Evolutionary conservation across 306 rosid species (phyloP), one percentile per base, ranked within the genome.

Genomic region (Sechiopsis laciniata): DNA sequence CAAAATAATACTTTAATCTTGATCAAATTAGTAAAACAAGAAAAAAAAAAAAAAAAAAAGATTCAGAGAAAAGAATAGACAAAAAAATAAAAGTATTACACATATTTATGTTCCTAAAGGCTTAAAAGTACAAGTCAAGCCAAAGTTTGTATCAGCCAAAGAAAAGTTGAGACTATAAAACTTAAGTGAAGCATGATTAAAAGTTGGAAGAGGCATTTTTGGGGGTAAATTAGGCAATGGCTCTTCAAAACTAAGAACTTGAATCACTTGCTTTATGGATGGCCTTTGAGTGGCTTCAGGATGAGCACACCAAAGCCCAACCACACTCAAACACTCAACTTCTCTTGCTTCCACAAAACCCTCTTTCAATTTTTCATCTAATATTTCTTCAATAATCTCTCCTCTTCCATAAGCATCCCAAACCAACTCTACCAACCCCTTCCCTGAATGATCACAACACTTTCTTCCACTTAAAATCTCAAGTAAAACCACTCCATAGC

Each of bases 321-420:
- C 71, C 71, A 64, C 26, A 5, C 71, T 64, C 71, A 64, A n/a
- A 10, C 29, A 16, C 71, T 64, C 71, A 9, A 17, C 71, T 40
- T 64, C 53, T 64, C 29, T 64, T 17, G 10, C 52, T 16, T 64
- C 71, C 48, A 62, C 22, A 17, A 64, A 40, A 0, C 26, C 71
- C 9, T 17, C 29, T 64, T 53, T 14, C 51, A 64, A 11, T 40
- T 64, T 40, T 17, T 17, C 48, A 64, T 64, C 71, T 51, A 64
- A 64, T n/a, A 60, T 60, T 26, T 26, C 53, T n/a, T 64, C 24
- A 17, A 64, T 1, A 17, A 40, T 0, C 71, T 64, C 71, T 40
- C 71, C 71, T 40, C 71, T 64, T 42, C 71, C 71, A 64, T 64
- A 64, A 64, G 52, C 71, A 40, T 64, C 71, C 71, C 71, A 64